Base-by-base conservation (phyloP, 106 monocot genomes). In the Amphibolis antarctica region DNA sequence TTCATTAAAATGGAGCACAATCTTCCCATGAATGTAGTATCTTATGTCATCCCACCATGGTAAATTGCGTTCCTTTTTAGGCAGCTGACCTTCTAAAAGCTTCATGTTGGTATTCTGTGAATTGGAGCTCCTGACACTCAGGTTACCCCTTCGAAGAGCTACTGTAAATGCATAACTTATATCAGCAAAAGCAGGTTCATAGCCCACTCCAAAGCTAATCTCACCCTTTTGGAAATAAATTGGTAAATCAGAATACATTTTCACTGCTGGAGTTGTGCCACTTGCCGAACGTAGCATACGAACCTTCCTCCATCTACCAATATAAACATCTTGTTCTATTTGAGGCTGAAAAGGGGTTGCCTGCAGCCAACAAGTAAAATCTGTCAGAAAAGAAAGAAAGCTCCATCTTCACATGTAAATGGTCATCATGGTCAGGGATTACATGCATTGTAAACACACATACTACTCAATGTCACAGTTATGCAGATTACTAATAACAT, bases 1-100 rank as follows among this genome's bases (percentile, higher is more conserved):
- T 66, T 91, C 87, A 62, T 31, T 63, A 72, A 98, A 98, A 77
- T 46, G 53, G 11, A 98, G 61, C 14, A 69, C 50, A 59, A 74
- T 65, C 55, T 77, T 98, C 21, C 91, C 98, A 83, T 98, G 98
- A 68, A 98, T 83, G 64, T 98, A 98, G 68, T 98, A 72, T 60
- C 98, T 82, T 82, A 83, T 79, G 64, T 98, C 98, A 83, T 98
- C 98, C 98, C 98, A 98, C 98, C 98, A 98, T 53, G 98, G 98
- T 58, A 98, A 78, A 65, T 87, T 98, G 28, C 85, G 82, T 66
- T 98, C 98, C 42, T 77, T 98, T 74, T 87, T 91, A 26, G 87
- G 78, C 26, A 71, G 76, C 63, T 82, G 78, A 47, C 18, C 67
- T 25, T 28, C 69, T 71, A 63, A 53, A 48, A 66, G 53, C 28